Evolutionary conservation across 306 rosid genomes (phyloP), one percentile per base, ranked within the genome.

Genomic region (Erythrophleum fordii): DNA sequence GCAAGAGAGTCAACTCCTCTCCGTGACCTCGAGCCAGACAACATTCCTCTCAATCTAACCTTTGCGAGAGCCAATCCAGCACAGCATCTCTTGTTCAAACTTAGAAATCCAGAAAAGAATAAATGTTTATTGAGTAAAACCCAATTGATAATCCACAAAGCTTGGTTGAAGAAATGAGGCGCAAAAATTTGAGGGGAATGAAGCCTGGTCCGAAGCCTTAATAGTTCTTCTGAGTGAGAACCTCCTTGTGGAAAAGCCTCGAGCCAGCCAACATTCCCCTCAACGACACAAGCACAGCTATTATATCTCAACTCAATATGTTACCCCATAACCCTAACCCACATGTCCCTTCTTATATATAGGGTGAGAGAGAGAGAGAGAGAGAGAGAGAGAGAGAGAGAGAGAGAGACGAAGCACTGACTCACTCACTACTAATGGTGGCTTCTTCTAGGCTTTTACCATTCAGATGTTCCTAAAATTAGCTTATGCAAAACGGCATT

Each of bases 181-280:
- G 13, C 2, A 53, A 0, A 26, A 13, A 26, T 41, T 90, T 92
- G 90, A 88, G 92, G 90, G 97, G 94, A 85, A 90, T 92, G 94
- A 92, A 92, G 93, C 94, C 93, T 92, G 94, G 93, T 88, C 94
- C 97, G 94, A 92, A 88, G 91, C 90, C 81, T 83, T 83, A 49
- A 16, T 65, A 41, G 85, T 81, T 81, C 83, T 77, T 72, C 81
- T 5, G 2, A 71, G 51, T 45, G 56, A 85, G 79, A 83, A 80
- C 60, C 71, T 49, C 53, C 42, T n/a, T 22, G 34, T 42, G 73
- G 72, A 70, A 89, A 88, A 85, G 92, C 94, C 90, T 92, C 91
- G 94, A 92, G 92, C 94, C 92, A 92, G 94, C 89, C 97, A 90
- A 92, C 94, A 90, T 90, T 92, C 97, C 94, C 91, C 91, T 80